A percentile compares a stretch with the other conserved stretches of the same genome.
Conservation (phyloP, 1,139 yeast species). For the Blastobotrys ciferrii region DNA sequence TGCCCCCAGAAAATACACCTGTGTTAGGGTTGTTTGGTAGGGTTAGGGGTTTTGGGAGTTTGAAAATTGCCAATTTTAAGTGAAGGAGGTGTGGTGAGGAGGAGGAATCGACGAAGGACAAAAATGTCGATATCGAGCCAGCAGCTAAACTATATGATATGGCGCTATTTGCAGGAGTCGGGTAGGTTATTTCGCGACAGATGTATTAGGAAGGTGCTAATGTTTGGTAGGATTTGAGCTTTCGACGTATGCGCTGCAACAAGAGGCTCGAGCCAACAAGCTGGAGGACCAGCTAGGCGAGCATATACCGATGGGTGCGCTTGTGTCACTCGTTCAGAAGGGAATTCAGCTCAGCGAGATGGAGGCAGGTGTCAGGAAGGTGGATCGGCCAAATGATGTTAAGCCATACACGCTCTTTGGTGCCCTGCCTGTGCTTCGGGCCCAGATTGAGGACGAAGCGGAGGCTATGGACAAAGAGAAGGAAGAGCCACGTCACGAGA, state of each 20-base stretch:
- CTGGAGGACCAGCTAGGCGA: constrained; percentile 53
- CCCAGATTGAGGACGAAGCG: constrained; percentile 2
- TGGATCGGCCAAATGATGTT: constrained; percentile 16
- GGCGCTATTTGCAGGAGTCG: constrained; percentile 90
- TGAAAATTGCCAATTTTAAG: neutral
- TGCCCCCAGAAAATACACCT: too few relatives aligned
- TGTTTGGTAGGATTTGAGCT: constrained; percentile 49
- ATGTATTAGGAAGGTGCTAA: constrained; percentile 3
- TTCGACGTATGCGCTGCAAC: constrained; percentile 78
- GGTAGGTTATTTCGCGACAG: constrained; percentile 44
- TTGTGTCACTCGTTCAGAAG: constrained; percentile 78
- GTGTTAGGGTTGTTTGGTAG: too few relatives aligned
- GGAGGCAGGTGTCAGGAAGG: constrained; percentile 47
- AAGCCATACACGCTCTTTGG: constrained; percentile 8
- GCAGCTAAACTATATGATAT: constrained; percentile 84
- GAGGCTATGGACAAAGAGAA: neutral
- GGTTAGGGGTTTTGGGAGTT: neutral
- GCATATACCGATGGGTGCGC: constrained; percentile 65
- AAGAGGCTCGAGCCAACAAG: constrained; percentile 62
- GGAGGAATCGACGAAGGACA: too few relatives aligned
- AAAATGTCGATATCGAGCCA: constrained; percentile 85
- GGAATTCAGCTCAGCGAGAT: constrained; percentile 72
- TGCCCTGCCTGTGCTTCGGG: constrained; percentile 2
- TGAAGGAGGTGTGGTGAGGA: neutral
- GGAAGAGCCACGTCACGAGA: neutral